Percentiles rank a stretch among this genome's conserved stretches.
These are phyloP conservation scores for Beta vulgaris DNA, from an alignment of 148 eudicot genomes.

Conservation along the genomic window DNA sequence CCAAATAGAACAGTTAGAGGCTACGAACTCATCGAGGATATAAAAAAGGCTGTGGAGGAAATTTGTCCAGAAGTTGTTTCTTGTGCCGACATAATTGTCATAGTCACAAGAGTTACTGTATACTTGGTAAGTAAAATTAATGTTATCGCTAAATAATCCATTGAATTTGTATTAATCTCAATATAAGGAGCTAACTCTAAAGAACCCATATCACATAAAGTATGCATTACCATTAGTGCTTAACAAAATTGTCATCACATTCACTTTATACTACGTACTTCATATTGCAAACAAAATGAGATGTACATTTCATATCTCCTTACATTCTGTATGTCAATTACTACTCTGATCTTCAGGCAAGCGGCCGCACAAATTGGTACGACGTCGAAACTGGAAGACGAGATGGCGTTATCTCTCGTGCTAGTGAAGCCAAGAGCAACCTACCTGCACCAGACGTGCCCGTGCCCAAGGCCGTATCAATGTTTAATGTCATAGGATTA, in stretches of 20 bases:
- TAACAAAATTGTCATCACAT: no score
- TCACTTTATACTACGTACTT: no score
- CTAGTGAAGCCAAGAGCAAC: neutral
- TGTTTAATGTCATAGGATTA: neutral
- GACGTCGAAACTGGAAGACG: conserved; percentile 38
- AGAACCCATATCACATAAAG: no score
- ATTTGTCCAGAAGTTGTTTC: conserved; percentile 31
- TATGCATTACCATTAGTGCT: no score
- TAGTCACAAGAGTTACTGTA: conserved; percentile 38
- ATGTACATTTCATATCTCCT: no score
- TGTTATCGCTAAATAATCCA: neutral
- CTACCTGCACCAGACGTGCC: conserved; percentile 8
- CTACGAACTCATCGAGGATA: conserved; percentile 34
- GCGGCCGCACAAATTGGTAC: conserved; percentile 27
- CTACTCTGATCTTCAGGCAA: conserved; percentile 26
- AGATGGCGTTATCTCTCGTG: conserved; percentile 27
- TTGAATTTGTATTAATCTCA: no score
- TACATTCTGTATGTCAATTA: no score
- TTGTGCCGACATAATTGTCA: conserved; percentile 39
- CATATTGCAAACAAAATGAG: no score
- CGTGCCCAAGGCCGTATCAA: neutral
- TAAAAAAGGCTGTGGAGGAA: conserved; percentile 30
- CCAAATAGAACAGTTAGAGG: conserved; percentile 37
- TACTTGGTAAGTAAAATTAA: conserved; percentile 21
- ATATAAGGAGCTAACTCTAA: no score